These are phyloP conservation scores for Digitaria exilis DNA, from an alignment of 202 grass and related monocot genomes.

Conservation along the genomic window DNA sequence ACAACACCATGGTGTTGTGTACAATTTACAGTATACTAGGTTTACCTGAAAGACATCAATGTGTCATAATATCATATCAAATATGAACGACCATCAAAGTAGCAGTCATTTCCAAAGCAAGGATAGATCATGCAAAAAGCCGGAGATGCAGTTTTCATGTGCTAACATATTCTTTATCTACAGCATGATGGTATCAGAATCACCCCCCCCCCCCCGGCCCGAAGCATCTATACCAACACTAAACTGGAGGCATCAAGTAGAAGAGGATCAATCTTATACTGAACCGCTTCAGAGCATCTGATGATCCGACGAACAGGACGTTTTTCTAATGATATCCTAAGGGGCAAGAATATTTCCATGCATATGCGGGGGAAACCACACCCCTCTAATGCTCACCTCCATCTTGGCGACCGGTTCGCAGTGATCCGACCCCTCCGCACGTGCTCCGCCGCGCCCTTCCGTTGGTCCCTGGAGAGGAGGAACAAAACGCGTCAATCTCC, in stretches of 20 bases:
- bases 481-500: conserved; percentile 22
- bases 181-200: conserved; percentile 45
- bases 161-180: conserved; percentile 22
- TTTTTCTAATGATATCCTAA: conserved; percentile 13
- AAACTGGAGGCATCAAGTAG: conserved; percentile 5
- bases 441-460: neutral
- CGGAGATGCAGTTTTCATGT: neutral
- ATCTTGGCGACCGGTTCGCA: conserved; percentile 25
- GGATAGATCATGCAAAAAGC: conserved; percentile 24
- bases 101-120: conserved; percentile 19
- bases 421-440: conserved; percentile 5
- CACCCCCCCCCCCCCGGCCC: no score
- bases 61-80: neutral
- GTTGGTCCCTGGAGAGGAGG: conserved; percentile 32
- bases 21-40: neutral
- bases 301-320: neutral
- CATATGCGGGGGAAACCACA: conserved; percentile 45
- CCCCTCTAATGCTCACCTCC: conserved; percentile 49
- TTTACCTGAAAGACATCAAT: neutral
- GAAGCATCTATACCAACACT: conserved; percentile 34
- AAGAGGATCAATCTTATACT: conserved; percentile 35
- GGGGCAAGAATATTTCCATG: conserved; percentile 36
- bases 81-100: conserved; percentile 21
- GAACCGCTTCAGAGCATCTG: conserved; percentile 17
- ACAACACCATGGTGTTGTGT: neutral